These are phyloP conservation scores for Alnus rubra DNA, from an alignment of 306 rosid genomes.

Conservation along the genomic window DNA sequence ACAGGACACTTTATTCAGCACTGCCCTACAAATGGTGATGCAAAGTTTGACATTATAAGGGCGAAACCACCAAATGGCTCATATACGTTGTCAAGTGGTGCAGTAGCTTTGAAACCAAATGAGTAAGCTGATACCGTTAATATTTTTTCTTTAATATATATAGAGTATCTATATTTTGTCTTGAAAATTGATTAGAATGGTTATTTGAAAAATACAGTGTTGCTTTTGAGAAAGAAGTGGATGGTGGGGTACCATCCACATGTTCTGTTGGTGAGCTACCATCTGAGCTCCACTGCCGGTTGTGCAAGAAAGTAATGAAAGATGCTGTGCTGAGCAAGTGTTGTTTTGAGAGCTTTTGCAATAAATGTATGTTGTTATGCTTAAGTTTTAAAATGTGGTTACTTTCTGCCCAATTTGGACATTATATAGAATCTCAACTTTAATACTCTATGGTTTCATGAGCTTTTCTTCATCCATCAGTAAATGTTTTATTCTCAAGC, in stretches of 20 bases:
- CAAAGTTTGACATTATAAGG: constrained; percentile 79
- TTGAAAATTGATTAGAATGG: constrained; percentile 10
- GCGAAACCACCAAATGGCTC: constrained; percentile 98
- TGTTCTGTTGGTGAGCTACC: constrained; percentile 96
- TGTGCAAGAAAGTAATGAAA: constrained; percentile 96
- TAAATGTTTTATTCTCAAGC: neutral
- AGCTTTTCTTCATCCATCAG: neutral
- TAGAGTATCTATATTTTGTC: constrained; percentile 1
- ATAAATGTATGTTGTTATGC: constrained; percentile 64
- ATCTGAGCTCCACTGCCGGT: constrained; percentile 89
- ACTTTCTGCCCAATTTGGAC: neutral
- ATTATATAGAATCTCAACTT: constrained; percentile 12
- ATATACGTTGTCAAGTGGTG: constrained; percentile 92
- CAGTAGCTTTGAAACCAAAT: constrained; percentile 91
- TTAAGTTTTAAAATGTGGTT: neutral
- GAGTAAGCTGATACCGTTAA: constrained; percentile 54
- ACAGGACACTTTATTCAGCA: constrained; percentile 97
- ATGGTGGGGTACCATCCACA: constrained; percentile 89
- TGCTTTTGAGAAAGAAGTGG: constrained; percentile 95
- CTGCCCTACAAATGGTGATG: constrained; percentile 98
- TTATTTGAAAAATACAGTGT: constrained; percentile 56
- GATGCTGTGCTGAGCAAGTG: constrained; percentile 99
- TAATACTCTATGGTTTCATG: neutral
- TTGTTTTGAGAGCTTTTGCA: constrained; percentile 92
- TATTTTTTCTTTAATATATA: no score